phyloP scores from a whole-genome alignment of 306 rosid species.

The Pterocarpus santalinus region DNA sequence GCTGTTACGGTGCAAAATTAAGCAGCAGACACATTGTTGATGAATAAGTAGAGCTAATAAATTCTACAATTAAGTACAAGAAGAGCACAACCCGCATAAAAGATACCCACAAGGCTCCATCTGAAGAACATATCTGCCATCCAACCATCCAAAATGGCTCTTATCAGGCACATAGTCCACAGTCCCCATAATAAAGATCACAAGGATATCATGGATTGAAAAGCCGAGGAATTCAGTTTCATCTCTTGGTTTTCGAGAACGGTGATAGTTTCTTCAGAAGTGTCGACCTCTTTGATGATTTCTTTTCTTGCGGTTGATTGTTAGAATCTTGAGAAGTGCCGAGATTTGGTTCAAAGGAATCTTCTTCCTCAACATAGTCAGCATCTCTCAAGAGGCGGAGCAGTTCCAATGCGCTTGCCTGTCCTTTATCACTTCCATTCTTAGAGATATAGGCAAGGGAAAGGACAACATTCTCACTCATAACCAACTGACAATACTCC shows the following conservation, averaged over 20 bases:
- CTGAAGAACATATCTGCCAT: background rate
- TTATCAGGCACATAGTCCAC: slow-evolving; percentile 1
- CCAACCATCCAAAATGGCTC: slow-evolving; percentile 36
- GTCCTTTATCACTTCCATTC: slow-evolving; percentile 78
- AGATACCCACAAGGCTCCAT: slow-evolving; percentile 25
- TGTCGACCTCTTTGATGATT: slow-evolving; percentile 53
- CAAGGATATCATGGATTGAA: slow-evolving; percentile 1
- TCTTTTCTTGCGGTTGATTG: slow-evolving; percentile 51
- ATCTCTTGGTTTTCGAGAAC: slow-evolving; percentile 59
- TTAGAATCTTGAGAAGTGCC: slow-evolving; percentile 38
- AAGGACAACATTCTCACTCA: slow-evolving; percentile 63
- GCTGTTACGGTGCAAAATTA: slow-evolving; percentile 42
- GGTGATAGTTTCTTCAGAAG: slow-evolving; percentile 57
- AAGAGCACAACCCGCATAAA: slow-evolving; percentile 22
- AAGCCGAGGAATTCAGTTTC: slow-evolving; percentile 43
- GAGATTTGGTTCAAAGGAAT: slow-evolving; percentile 42
- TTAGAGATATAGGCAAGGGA: slow-evolving; percentile 62
- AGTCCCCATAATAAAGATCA: slow-evolving; percentile 9
- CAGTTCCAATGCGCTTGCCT: slow-evolving; percentile 66
- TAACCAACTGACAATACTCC: slow-evolving; percentile 68
- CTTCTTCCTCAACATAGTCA: slow-evolving; percentile 46
- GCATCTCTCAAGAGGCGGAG: slow-evolving; percentile 66
- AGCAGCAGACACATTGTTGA: slow-evolving; percentile 42
- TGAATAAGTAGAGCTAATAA: slow-evolving; percentile 37
- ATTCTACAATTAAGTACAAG: slow-evolving; percentile 16